Evolutionary conservation across 2,329 filamentous ascomycete species (phyloP).

Genomic region (Pochonia chlamydosporia): DNA sequence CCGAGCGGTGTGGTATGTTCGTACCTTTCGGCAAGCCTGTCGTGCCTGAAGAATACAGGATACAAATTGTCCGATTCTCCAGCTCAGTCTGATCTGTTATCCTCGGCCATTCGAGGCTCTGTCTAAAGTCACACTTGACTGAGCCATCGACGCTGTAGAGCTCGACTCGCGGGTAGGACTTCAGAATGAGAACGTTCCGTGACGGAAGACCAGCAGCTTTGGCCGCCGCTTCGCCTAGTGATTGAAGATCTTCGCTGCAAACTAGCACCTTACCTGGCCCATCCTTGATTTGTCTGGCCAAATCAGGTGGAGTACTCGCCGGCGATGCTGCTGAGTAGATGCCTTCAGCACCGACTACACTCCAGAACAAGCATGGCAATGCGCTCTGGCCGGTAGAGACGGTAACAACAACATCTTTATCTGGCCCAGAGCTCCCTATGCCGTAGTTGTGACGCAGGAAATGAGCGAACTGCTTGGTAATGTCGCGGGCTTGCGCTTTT

Average conservation of each 20-base stretch:
- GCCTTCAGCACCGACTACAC: slow-evolving; percentile 52
- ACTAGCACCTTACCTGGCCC: slow-evolving; percentile 33
- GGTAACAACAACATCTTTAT: slow-evolving; percentile 48
- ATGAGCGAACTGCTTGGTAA: slow-evolving; percentile 48
- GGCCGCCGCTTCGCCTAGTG: slow-evolving; percentile 43
- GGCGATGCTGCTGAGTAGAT: slow-evolving; percentile 52
- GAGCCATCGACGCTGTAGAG: slow-evolving; percentile 20
- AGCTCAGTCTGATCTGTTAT: slow-evolving; percentile 45
- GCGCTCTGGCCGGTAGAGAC: slow-evolving; percentile 52
- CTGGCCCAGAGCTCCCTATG: slow-evolving; percentile 42
- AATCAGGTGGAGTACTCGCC: slow-evolving; percentile 42
- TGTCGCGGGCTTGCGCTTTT: slow-evolving; percentile 40
- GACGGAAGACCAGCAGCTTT: slow-evolving; percentile 36
- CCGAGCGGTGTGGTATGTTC: neutral
- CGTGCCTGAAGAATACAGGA: slow-evolving; percentile 44
- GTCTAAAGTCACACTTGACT: slow-evolving; percentile 20
- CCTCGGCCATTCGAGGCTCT: slow-evolving; percentile 43
- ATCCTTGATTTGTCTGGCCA: slow-evolving; percentile 38
- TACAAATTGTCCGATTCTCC: slow-evolving; percentile 31
- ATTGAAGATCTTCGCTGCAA: slow-evolving; percentile 41
- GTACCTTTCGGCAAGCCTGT: slow-evolving; percentile 41
- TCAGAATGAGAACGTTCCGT: slow-evolving; percentile 45
- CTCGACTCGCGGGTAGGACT: slow-evolving; percentile 25
- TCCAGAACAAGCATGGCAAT: slow-evolving; percentile 47
- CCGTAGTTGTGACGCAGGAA: slow-evolving; percentile 46